A percentile compares a stretch with the other conserved stretches of the same genome.
Conservation (phyloP, 2,329 filamentous ascomycete genomes). For the Monosporascus sp. region DNA sequence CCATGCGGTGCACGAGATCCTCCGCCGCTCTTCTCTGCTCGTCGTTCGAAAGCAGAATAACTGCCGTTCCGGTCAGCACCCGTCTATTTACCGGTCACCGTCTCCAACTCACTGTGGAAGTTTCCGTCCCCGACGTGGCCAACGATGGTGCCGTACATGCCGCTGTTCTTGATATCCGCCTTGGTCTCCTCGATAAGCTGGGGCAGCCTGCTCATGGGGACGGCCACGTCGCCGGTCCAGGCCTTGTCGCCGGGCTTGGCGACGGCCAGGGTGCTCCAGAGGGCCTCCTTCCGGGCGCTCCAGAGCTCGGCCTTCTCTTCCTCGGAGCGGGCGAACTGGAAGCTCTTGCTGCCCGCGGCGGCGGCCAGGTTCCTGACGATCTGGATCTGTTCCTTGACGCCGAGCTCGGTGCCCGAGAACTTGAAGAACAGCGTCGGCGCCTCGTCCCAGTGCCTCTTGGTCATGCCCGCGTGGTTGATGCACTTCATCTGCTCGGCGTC, state of each 20-base stretch:
- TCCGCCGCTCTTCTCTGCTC: slow-evolving; percentile 62
- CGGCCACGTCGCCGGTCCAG: slow-evolving; percentile 83
- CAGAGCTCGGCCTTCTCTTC: slow-evolving; percentile 74
- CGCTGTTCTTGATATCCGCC: slow-evolving; percentile 50
- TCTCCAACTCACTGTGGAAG: slow-evolving; percentile 53
- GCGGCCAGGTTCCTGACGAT: slow-evolving; percentile 27
- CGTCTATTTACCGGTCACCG: slow-evolving; percentile 8
- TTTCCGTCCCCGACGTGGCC: slow-evolving; percentile 74
- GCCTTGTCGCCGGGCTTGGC: slow-evolving; percentile 63
- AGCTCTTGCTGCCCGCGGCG: slow-evolving; percentile 56
- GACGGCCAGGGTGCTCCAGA: slow-evolving; percentile 74
- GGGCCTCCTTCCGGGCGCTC: slow-evolving; percentile 76
- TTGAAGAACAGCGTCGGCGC: slow-evolving; percentile 68
- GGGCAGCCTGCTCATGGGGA: slow-evolving; percentile 69
- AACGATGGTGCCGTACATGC: slow-evolving; percentile 58
- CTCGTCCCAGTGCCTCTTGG: slow-evolving; percentile 54
- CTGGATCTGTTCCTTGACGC: slow-evolving; percentile 72
- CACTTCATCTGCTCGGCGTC: slow-evolving; percentile 71
- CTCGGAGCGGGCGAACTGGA: slow-evolving; percentile 69
- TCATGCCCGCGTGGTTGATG: slow-evolving; percentile 51
- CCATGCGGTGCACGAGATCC: slow-evolving; percentile 73
- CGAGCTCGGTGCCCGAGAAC: slow-evolving; percentile 57
- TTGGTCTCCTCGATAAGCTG: slow-evolving; percentile 76
- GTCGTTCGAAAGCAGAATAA: slow-evolving; percentile 58
- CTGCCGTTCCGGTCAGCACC: slow-evolving; percentile 17